Percentiles rank a stretch among this genome's conserved stretches.
phyloP scores from a whole-genome alignment of 768 basidiomycete genomes.

The Exidia glandulosa region DNA sequence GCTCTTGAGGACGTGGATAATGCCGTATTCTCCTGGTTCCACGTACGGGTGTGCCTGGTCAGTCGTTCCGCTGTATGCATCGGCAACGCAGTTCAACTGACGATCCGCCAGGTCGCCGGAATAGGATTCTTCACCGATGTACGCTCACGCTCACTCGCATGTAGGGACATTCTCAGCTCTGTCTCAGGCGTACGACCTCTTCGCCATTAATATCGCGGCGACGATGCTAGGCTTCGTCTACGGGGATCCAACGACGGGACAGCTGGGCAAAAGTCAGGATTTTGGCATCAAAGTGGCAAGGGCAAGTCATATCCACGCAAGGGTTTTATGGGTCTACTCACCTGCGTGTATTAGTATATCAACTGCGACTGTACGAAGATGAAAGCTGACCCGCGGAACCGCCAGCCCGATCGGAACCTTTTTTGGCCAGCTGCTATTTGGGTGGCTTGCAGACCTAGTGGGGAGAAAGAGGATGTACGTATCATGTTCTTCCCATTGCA shows the following conservation, averaged over 20 bases:
- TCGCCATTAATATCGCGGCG: constrained; percentile 79
- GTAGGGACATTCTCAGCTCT: background rate
- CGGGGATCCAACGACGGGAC: constrained; percentile 29
- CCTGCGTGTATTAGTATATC: too few relatives aligned
- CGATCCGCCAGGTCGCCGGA: too few relatives aligned
- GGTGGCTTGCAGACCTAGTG: constrained; percentile 69
- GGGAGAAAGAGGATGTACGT: constrained; percentile 74
- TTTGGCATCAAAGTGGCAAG: constrained; percentile 70
- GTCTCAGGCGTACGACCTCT: constrained; percentile 59
- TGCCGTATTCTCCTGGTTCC: constrained; percentile 84
- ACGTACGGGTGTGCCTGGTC: constrained; percentile 56
- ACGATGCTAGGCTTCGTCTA: constrained; percentile 81
- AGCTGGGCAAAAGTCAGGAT: constrained; percentile 50
- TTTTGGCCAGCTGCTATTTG: constrained; percentile 66
- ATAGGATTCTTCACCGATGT: too few relatives aligned
- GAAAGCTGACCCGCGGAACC: too few relatives aligned
- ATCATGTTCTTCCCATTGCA: too few relatives aligned
- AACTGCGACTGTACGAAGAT: too few relatives aligned
- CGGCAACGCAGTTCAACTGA: constrained; percentile 29
- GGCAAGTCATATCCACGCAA: too few relatives aligned
- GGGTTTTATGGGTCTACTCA: too few relatives aligned
- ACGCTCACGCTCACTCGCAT: too few relatives aligned
- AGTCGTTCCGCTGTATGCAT: constrained; percentile 87
- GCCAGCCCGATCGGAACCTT: constrained; percentile 68
- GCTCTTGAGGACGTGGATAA: constrained; percentile 83